Evolutionary conservation across 176 grass and related monocot species (phyloP).

Genomic region (maize (Zea mays)): Zm-B73-REFERENCE-NAM-5.0 NC_050103.1:146308001-146308500

Average conservation of each 20-base stretch:
- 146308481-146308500: neutral
- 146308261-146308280: neutral
- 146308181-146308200: neutral
- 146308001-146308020: constrained; percentile 24
- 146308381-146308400: constrained; percentile 64
- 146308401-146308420: constrained; percentile 58
- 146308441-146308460: constrained; percentile 58
- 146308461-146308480: constrained; percentile 30
- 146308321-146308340: constrained; percentile 63
- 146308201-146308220: neutral
- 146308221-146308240: too few species aligned
- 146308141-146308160: neutral
- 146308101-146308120: neutral
- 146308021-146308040: neutral
- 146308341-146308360: constrained; percentile 57
- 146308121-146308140: constrained; percentile 32
- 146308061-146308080: neutral
- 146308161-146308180: neutral
- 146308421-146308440: constrained; percentile 68
- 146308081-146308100: neutral
- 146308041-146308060: constrained; percentile 15
- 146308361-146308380: constrained; percentile 51
- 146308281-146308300: too few species aligned
- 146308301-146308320: constrained; percentile 20
- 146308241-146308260: constrained; percentile 14